Evolutionary conservation across 495 filamentous ascomycete species (phyloP).

Genomic region (Letharia lupina): DNA sequence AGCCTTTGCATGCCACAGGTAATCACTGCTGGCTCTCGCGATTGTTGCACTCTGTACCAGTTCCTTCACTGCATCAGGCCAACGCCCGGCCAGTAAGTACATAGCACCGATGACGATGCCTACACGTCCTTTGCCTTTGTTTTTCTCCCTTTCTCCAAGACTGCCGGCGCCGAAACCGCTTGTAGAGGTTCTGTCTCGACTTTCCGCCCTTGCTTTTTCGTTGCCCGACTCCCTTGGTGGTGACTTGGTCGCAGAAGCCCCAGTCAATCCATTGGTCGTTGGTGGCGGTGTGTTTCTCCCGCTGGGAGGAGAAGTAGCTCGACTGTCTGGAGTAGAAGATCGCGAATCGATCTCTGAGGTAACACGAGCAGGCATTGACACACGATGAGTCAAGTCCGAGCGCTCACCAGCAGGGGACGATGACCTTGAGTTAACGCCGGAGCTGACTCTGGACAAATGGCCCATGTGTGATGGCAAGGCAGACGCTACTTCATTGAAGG

Average conservation of each 20-base stretch:
- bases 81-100: constrained; percentile 80
- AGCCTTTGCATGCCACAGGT: constrained; percentile 94
- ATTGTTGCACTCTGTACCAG: constrained; percentile 68
- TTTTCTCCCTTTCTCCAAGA: constrained; percentile 65
- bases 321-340: constrained; percentile 46
- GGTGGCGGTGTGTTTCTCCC: constrained; percentile 50
- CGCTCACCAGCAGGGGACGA: constrained; percentile 16
- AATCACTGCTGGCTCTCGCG: constrained; percentile 75
- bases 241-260: constrained; percentile 6
- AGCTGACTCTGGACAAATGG: constrained; percentile 9
- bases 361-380: constrained; percentile 68
- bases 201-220: constrained; percentile 39
- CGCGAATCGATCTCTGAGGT: constrained; percentile 45
- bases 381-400: constrained; percentile 43
- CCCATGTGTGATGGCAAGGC: constrained; percentile 16
- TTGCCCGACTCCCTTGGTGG: constrained; percentile 17
- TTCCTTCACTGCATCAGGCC: constrained; percentile 83
- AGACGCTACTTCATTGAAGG: constrained; percentile 15
- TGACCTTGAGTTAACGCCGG: constrained; percentile 16
- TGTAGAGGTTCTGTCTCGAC: constrained; percentile 71
- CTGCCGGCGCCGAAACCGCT: constrained; percentile 73
- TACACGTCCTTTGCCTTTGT: constrained; percentile 72
- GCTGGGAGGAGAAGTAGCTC: constrained; percentile 38
- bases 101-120: constrained; percentile 75
- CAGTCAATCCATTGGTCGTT: constrained; percentile 53